Evolutionary conservation across 1,284 basidiomycete species (phyloP), one percentile per base, ranked within the genome.

Genomic region (Sphagnurus paluster): DNA sequence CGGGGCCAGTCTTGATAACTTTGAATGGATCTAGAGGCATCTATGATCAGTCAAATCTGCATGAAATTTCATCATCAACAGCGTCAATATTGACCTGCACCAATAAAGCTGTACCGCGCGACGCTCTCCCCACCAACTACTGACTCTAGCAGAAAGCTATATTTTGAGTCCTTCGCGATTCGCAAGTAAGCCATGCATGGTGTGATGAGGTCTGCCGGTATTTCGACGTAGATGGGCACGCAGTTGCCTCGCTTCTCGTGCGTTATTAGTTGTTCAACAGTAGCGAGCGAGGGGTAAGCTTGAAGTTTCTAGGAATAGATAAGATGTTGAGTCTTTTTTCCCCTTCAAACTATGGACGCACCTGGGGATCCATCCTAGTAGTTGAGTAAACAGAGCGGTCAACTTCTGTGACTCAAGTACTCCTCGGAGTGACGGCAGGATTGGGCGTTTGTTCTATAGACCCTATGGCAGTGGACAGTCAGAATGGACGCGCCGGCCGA

Each of bases 161-260:
- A 89, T 63, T 88, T 88, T 3, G 93, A 91, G 55, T 94, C 92
- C 61, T 95, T 84, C 5, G 95, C 87, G 52, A 99, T 81, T 48
- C 93, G 87, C 42, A 99, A 82, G 68, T 98, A 99, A 11, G 97
- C 95, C 66, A 94, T 91, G 60, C 96, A 96, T 65, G 97, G 97
- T 10, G 97, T 99, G 51, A 99, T 79, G 49, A 98, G 83, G 66
- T 99, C 97, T 46, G 94, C 94, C 19, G 97, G 93, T 6, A 99
- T 77, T 57, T 95, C 87, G 48, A 95, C 80, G 68, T 86, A 99
- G 55, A 99, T 82, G 13, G 96, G 96, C 32, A 99, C 82, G 61
- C 89, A 93, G 64, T 96, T 96, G 62, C 94, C 93, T 46, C 70
- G 74, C 66, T 90, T 87, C 65, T 91, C 85, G 38, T 80, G 75